Evolutionary conservation across 805 yeast species (phyloP).

Genomic region (Kodamaea leandrae): DNA sequence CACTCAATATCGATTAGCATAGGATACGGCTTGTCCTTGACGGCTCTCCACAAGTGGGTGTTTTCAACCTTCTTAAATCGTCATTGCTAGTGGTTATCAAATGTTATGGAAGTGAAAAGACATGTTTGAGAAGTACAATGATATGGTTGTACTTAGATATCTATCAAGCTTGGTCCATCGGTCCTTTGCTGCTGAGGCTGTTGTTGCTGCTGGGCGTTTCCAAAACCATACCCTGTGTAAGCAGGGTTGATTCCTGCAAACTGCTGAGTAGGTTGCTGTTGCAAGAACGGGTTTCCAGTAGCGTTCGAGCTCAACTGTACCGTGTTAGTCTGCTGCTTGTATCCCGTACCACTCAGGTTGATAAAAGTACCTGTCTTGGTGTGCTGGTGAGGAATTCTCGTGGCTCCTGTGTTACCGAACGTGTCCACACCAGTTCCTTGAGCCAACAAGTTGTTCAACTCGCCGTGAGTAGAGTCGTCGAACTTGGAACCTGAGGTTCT

Average conservation of each 20-base stretch:
- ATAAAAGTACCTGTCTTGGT: slow-evolving; percentile 78
- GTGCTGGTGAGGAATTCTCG: slow-evolving; percentile 89
- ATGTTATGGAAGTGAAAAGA: too few relatives aligned
- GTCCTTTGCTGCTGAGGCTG: slow-evolving; percentile 26
- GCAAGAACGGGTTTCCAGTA: slow-evolving; percentile 58
- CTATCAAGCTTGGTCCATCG: slow-evolving; percentile 48
- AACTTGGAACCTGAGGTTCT: slow-evolving; percentile 33
- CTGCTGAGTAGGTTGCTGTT: slow-evolving; percentile 16
- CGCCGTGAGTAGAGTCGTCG: slow-evolving; percentile 50
- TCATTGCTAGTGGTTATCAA: too few relatives aligned
- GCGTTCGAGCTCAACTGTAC: slow-evolving; percentile 34
- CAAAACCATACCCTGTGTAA: slow-evolving; percentile 93
- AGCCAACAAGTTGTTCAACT: slow-evolving; percentile 74
- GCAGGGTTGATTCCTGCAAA: slow-evolving; percentile 61
- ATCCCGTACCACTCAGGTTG: slow-evolving; percentile 87
- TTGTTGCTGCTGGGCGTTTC: slow-evolving; percentile 57
- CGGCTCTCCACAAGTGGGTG: too few relatives aligned
- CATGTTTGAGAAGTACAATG: too few relatives aligned
- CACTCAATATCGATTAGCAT: too few relatives aligned
- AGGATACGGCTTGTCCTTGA: too few relatives aligned
- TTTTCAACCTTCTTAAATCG: too few relatives aligned
- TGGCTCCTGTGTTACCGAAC: slow-evolving; percentile 81
- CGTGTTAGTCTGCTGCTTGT: slow-evolving; percentile 45
- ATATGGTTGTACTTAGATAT: slow-evolving; percentile 26
- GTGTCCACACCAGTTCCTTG: slow-evolving; percentile 92